Evolutionary conservation across 2,329 filamentous ascomycete species (phyloP).

Genomic region (Botrytis squamosa): DNA sequence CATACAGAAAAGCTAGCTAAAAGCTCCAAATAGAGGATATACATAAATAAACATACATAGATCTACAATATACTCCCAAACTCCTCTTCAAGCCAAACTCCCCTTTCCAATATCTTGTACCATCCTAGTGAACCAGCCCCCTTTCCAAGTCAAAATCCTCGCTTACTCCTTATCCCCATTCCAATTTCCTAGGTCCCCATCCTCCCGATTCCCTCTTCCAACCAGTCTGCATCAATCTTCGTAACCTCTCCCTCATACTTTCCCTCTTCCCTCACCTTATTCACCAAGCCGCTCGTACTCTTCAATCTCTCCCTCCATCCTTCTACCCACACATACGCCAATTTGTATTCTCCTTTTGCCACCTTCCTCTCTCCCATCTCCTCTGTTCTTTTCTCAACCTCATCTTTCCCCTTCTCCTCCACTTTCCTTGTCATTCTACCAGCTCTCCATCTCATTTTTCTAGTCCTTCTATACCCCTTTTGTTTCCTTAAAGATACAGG

Average conservation of each 20-base stretch:
- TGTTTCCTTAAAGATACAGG: neutral
- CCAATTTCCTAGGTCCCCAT: neutral
- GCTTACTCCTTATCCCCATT: neutral
- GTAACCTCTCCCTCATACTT: neutral
- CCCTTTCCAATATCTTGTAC: neutral
- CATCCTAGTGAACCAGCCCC: neutral
- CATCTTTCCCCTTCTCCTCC: neutral
- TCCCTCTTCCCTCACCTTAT: constrained; percentile 20
- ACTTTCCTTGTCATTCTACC: neutral
- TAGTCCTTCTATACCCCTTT: neutral
- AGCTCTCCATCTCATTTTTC: neutral
- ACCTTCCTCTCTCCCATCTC: neutral
- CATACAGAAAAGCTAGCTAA: neutral
- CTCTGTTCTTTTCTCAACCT: neutral
- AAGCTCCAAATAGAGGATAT: neutral
- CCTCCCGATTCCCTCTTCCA: neutral
- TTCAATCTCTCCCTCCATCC: constrained; percentile 29
- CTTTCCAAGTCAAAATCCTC: neutral
- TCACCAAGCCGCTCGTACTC: constrained; percentile 29
- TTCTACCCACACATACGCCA: constrained; percentile 30
- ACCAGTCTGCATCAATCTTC: neutral
- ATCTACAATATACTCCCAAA: neutral
- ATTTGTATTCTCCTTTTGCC: constrained; percentile 19
- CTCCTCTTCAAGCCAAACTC: neutral
- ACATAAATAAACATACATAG: neutral